Evolutionary conservation across 345 rosid genomes (phyloP).

Genomic region (Eucalyptus guilfoylei): DNA sequence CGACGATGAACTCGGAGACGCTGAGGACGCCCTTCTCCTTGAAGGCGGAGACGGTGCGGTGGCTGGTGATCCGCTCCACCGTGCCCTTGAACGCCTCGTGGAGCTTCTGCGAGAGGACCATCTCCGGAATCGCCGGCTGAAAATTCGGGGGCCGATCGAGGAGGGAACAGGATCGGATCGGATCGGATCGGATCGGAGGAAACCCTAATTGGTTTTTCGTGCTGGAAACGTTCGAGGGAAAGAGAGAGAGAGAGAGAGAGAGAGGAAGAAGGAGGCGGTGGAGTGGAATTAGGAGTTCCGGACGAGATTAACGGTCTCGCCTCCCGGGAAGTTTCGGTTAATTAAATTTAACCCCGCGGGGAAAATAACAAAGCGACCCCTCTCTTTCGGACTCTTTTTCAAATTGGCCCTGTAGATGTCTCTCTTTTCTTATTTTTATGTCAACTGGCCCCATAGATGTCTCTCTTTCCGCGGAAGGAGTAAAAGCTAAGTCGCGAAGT

Average conservation of each 20-base stretch:
- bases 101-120: conserved; percentile 68
- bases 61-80: conserved; percentile 84
- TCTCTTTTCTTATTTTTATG: background rate
- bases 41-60: conserved; percentile 90
- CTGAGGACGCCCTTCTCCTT: conserved; percentile 98
- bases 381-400: background rate
- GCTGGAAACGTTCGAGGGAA: background rate
- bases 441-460: background rate
- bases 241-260: background rate
- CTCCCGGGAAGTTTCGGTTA: background rate
- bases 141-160: background rate
- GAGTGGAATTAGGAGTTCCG: background rate
- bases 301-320: background rate
- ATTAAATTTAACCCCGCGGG: background rate
- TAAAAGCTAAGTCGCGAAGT: background rate
- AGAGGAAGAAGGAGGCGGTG: background rate
- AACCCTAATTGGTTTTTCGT: background rate
- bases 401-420: background rate
- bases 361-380: background rate
- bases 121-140: background rate
- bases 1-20: conserved; percentile 78
- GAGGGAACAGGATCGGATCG: too few species aligned
- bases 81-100: conserved; percentile 93
- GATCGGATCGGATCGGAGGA: background rate
- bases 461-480: background rate